Evolutionary conservation across 768 basidiomycete genomes (phyloP).

Genomic region (Pulveroboletus sp.): DNA sequence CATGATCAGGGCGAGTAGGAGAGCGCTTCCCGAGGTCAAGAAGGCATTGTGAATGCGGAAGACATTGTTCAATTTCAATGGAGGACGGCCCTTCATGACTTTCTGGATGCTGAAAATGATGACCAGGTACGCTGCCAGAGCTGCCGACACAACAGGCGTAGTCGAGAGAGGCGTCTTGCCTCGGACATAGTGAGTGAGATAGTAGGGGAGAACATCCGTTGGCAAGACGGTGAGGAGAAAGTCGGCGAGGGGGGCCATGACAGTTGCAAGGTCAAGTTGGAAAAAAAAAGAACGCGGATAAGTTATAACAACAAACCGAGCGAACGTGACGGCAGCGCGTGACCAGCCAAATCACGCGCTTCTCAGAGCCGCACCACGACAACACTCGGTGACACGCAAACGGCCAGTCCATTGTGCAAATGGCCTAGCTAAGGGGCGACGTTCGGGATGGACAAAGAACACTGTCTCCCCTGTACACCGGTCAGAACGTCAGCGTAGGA

Average conservation of each 20-base stretch:
- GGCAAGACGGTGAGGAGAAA: slow-evolving; percentile 58
- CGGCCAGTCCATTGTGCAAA: too few species aligned
- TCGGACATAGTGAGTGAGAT: slow-evolving; percentile 47
- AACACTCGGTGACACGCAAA: too few species aligned
- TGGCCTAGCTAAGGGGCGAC: too few species aligned
- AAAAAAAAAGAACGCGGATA: slow-evolving; percentile 15
- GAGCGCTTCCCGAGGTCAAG: slow-evolving; percentile 76
- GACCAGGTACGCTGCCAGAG: slow-evolving; percentile 79
- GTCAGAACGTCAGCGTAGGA: too few species aligned
- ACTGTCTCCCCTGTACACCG: too few species aligned
- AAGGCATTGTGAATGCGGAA: slow-evolving; percentile 92
- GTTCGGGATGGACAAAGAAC: too few species aligned
- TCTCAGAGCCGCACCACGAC: too few species aligned
- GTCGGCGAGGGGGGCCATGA: slow-evolving; percentile 74
- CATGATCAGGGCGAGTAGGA: slow-evolving; percentile 83
- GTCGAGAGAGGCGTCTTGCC: slow-evolving; percentile 62
- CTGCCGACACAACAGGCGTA: slow-evolving; percentile 56
- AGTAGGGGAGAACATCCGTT: slow-evolving; percentile 35
- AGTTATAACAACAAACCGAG: slow-evolving; percentile 26
- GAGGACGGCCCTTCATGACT: slow-evolving; percentile 73
- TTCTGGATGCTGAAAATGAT: slow-evolving; percentile 82
- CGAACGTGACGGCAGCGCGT: slow-evolving; percentile 26
- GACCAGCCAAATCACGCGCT: background rate
- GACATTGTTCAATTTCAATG: slow-evolving; percentile 72
- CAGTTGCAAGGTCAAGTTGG: slow-evolving; percentile 26